These are phyloP conservation scores for Prorocentrum cordatum DNA, from an alignment of 169 alveolate species.

Conservation along the genomic window DNA sequence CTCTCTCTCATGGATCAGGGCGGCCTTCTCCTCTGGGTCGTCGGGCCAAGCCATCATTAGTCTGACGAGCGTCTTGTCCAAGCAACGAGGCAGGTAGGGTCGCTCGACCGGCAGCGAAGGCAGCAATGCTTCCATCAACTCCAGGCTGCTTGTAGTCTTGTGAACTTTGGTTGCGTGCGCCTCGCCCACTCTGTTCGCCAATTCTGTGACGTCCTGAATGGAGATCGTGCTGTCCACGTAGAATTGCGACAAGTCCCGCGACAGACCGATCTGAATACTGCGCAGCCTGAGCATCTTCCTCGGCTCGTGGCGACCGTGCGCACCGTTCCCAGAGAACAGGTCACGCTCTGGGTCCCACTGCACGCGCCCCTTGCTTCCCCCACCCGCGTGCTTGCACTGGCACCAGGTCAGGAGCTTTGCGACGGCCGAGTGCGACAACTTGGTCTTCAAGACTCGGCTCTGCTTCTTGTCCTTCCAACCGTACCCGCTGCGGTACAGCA, in stretches of 20 bases:
- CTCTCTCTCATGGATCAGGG: too few species aligned
- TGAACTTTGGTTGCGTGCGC: background rate
- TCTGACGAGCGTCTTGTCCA: too few species aligned
- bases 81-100: constrained; percentile 4
- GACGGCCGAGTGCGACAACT: constrained; percentile 15
- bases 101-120: background rate
- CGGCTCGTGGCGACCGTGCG: background rate
- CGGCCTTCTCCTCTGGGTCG: too few species aligned
- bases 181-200: background rate
- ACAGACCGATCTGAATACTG: constrained; percentile 4
- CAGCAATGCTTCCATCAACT: too few species aligned
- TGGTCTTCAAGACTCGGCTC: background rate
- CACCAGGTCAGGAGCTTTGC: background rate
- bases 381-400: constrained; percentile 10
- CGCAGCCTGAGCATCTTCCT: background rate
- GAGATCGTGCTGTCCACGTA: background rate
- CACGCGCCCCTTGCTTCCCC: constrained; percentile 10
- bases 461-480: background rate
- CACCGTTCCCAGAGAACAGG: background rate
- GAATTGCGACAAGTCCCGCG: background rate
- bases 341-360: constrained; percentile 28
- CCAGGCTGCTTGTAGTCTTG: too few species aligned
- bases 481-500: constrained; percentile 4
- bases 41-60: too few species aligned
- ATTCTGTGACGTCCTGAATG: background rate